These are phyloP conservation scores for Isoetes taiwanensis DNA, from an alignment of 75 land plant genomes.

Conservation along the genomic window DNA sequence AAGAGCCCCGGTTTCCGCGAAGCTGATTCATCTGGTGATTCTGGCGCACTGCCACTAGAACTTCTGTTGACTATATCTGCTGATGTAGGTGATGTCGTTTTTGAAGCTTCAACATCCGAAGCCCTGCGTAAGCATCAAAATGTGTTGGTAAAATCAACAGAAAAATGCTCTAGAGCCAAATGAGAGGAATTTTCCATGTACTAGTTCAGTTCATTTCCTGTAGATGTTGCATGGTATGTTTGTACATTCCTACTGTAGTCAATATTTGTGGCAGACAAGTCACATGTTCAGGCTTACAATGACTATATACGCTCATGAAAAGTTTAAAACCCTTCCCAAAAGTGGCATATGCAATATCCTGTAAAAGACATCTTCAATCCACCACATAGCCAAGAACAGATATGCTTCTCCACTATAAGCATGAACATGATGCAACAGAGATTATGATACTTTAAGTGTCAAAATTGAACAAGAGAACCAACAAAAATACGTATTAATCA, in stretches of 20 bases:
- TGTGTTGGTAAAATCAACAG: too few relatives aligned
- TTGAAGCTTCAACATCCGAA: not conserved
- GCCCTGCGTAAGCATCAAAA: too few relatives aligned
- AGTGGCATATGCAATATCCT: too few relatives aligned
- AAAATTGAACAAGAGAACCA: too few relatives aligned
- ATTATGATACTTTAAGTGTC: too few relatives aligned
- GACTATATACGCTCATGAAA: too few relatives aligned
- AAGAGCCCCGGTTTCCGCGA: slow-evolving; percentile 43
- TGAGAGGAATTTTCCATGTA: not conserved
- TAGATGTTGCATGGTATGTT: not conserved
- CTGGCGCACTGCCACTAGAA: slow-evolving; percentile 6
- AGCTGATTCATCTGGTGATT: slow-evolving; percentile 30
- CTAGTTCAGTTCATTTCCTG: slow-evolving; percentile 13
- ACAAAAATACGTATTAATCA: too few relatives aligned
- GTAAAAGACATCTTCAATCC: slow-evolving; percentile 7
- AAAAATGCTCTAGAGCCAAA: too few relatives aligned
- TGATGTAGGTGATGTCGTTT: too few relatives aligned
- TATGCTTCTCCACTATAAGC: slow-evolving; percentile 13
- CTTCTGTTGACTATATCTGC: not conserved
- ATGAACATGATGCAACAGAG: too few relatives aligned
- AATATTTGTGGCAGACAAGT: not conserved
- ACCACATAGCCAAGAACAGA: not conserved
- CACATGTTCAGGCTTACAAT: not conserved
- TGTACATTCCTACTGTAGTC: not conserved
- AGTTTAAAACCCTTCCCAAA: too few relatives aligned